phyloP scores from a whole-genome alignment of 768 basidiomycete genomes.

The Trichaptum fuscoviolaceum region DNA sequence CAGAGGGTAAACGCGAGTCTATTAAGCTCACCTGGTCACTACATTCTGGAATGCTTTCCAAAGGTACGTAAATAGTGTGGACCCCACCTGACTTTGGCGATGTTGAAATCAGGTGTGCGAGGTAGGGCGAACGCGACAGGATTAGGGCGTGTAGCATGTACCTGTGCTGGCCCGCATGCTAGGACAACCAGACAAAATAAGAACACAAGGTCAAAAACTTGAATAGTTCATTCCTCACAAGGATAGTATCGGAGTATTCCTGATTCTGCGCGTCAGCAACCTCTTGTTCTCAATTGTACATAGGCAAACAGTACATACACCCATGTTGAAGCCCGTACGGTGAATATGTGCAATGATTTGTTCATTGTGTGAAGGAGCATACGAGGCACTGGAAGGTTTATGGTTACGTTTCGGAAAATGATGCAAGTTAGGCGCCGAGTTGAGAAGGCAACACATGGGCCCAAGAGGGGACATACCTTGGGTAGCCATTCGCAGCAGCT shows the following conservation, averaged over 20 bases:
- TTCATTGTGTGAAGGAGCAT: conserved; percentile 59
- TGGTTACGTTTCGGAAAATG: conserved; percentile 5
- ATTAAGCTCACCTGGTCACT: conserved; percentile 66
- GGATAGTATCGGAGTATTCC: conserved; percentile 80
- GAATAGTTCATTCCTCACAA: conserved; percentile 44
- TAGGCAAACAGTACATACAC: conserved; percentile 46
- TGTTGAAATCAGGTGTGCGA: conserved; percentile 84
- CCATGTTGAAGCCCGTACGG: conserved; percentile 74
- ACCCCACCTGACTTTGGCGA: conserved; percentile 62
- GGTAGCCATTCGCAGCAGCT: conserved; percentile 51
- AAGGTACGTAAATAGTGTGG: conserved; percentile 65
- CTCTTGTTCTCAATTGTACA: conserved; percentile 3
- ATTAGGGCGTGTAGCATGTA: conserved; percentile 83
- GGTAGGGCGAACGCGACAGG: conserved; percentile 80
- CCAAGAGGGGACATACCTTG: conserved; percentile 24
- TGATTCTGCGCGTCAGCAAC: conserved; percentile 23
- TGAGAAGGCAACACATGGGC: conserved; percentile 8
- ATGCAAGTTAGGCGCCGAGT: conserved; percentile 6
- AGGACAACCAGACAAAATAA: conserved; percentile 8
- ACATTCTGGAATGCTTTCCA: conserved; percentile 77
- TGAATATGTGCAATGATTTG: conserved; percentile 76
- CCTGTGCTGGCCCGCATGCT: conserved; percentile 71
- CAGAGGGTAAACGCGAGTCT: neutral
- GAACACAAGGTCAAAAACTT: conserved; percentile 10
- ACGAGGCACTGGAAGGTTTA: conserved; percentile 31